phyloP scores from a whole-genome alignment of 2,329 filamentous ascomycete species.

The Fusarium subglutinans region DNA sequence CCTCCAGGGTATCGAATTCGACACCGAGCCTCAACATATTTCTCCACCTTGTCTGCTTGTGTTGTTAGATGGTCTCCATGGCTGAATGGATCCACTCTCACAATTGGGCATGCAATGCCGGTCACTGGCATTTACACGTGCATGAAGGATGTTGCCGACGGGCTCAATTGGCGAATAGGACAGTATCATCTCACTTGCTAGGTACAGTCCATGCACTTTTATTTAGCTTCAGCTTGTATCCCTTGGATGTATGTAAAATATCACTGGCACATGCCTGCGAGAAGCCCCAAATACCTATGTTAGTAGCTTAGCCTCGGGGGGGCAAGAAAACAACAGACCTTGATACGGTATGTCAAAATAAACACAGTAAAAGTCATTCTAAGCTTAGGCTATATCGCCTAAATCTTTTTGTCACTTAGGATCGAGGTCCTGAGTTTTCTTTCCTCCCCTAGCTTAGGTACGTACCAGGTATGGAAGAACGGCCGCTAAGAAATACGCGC shows the following conservation, averaged over 20 bases:
- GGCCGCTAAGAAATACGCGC: conserved; percentile 27
- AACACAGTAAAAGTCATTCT: too few species aligned
- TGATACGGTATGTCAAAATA: too few species aligned
- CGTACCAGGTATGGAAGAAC: background rate
- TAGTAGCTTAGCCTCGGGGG: too few species aligned
- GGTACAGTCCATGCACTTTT: background rate
- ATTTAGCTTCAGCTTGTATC: background rate
- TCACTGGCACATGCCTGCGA: background rate
- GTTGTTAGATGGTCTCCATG: background rate
- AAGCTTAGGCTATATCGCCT: too few species aligned
- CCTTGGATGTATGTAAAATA: background rate
- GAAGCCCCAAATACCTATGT: background rate
- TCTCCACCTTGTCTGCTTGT: conserved; percentile 2
- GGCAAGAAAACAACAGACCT: too few species aligned
- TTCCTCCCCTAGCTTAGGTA: background rate
- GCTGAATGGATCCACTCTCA: background rate
- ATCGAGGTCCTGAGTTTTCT: too few species aligned
- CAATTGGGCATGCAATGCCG: background rate
- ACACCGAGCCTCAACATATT: conserved; percentile 8
- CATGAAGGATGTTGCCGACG: background rate
- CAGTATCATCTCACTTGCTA: background rate
- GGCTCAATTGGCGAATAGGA: background rate
- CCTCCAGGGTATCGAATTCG: conserved; percentile 8
- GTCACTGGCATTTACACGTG: conserved; percentile 1
- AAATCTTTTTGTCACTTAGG: too few species aligned